These are phyloP conservation scores for Tolypocladium tropicale DNA, from an alignment of 2,329 filamentous ascomycete genomes.

Conservation along the genomic window DNA sequence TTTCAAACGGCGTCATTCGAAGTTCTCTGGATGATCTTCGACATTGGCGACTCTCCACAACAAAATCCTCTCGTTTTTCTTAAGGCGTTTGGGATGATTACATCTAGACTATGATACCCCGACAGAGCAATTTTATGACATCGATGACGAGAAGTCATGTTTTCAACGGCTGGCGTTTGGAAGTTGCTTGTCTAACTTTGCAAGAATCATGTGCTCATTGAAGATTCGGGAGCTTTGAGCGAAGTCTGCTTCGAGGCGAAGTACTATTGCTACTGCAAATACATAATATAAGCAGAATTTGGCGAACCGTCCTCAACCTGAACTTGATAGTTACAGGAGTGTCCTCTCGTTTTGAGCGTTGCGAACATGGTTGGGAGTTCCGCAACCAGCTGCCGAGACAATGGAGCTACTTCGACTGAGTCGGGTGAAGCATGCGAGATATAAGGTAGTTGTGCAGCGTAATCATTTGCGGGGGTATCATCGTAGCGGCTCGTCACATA, in stretches of 20 bases:
- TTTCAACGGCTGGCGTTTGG: background rate
- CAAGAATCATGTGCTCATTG: too few relatives aligned
- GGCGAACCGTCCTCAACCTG: too few relatives aligned
- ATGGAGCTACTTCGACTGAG: background rate
- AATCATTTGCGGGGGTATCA: conserved; percentile 1
- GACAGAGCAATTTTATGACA: background rate
- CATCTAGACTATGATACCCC: background rate
- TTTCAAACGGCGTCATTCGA: background rate
- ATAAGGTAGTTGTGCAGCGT: background rate
- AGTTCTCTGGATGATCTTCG: background rate
- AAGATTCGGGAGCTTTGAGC: too few relatives aligned
- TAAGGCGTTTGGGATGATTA: background rate
- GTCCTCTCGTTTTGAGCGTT: too few relatives aligned
- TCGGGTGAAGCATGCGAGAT: background rate
- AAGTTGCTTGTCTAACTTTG: background rate
- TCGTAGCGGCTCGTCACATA: conserved; percentile 29
- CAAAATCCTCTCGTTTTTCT: background rate
- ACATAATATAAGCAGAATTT: too few relatives aligned
- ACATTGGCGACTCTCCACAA: background rate
- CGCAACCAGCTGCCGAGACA: too few relatives aligned
- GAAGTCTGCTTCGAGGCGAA: background rate
- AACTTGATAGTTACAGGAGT: too few relatives aligned
- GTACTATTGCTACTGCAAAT: too few relatives aligned
- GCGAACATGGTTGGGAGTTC: too few relatives aligned
- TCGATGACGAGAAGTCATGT: background rate